These are phyloP conservation scores for Mucor indicus DNA, from an alignment of 371 early-diverging fungal genomes.

Conservation along the genomic window DNA sequence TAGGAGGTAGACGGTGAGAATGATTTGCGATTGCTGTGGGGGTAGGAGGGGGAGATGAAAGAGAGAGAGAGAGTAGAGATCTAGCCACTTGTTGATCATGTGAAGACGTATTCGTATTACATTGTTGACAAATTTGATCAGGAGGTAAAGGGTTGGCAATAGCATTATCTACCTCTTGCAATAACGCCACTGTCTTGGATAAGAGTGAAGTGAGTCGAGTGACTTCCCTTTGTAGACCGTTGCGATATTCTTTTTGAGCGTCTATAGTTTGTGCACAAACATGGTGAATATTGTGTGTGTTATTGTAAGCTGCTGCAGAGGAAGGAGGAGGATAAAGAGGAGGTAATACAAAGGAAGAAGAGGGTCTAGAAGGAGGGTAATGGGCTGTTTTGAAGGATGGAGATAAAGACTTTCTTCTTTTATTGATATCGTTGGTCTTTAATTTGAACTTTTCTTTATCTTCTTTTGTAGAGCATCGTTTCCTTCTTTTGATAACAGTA, in stretches of 20 bases:
- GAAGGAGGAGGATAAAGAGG: conserved; percentile 17
- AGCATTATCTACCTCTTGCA: conserved; percentile 51
- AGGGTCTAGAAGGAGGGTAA: neutral
- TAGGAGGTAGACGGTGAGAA: neutral
- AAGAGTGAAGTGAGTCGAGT: conserved; percentile 48
- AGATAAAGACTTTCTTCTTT: no score
- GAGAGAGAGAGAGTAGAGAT: no score
- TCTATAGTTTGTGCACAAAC: conserved; percentile 32
- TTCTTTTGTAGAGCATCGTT: conserved; percentile 23
- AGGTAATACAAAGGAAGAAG: conserved; percentile 13
- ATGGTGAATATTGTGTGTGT: no score
- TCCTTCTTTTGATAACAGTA: conserved; percentile 56
- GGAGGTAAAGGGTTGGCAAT: conserved; percentile 18
- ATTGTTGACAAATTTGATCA: conserved; percentile 11
- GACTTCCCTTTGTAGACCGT: conserved; percentile 57
- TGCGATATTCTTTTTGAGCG: conserved; percentile 48
- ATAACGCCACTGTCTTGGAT: conserved; percentile 47
- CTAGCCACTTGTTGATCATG: no score
- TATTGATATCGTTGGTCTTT: no score
- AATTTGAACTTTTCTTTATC: no score
- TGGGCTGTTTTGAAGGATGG: no score
- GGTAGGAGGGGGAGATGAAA: no score
- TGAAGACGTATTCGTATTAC: neutral
- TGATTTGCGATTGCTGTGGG: neutral
- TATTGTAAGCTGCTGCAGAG: no score